Evolutionary conservation across 2,329 filamentous ascomycete species (phyloP).

Genomic region (Neoarthrinium moseri): DNA sequence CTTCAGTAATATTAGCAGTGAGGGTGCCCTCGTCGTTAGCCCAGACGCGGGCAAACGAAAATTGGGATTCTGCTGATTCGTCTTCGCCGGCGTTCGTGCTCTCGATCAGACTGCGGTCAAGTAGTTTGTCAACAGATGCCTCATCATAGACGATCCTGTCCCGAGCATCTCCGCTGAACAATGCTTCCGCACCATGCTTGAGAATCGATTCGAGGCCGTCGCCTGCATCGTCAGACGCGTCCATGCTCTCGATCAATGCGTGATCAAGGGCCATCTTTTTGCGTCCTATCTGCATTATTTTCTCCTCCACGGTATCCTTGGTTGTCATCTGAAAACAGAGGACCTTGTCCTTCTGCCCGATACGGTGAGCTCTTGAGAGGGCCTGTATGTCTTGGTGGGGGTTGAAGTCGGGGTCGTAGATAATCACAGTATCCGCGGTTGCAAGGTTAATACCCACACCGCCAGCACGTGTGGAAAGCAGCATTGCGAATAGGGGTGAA

Average conservation of each 20-base stretch:
- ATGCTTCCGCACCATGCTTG: conserved; percentile 78
- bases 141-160: conserved; percentile 79
- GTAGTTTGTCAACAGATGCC: conserved; percentile 78
- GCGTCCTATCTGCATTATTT: conserved; percentile 92
- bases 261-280: conserved; percentile 97
- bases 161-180: conserved; percentile 75
- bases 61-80: conserved; percentile 70
- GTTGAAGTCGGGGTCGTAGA: conserved; percentile 95
- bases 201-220: conserved; percentile 85
- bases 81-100: conserved; percentile 65
- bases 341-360: conserved; percentile 94
- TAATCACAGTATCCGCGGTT: conserved; percentile 96
- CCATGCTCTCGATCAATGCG: conserved; percentile 89
- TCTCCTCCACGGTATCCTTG: conserved; percentile 84
- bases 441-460: conserved; percentile 97
- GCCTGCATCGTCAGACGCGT: conserved; percentile 74
- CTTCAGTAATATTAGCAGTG: conserved; percentile 58
- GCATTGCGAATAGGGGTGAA: conserved; percentile 82
- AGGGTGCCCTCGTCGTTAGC: conserved; percentile 73
- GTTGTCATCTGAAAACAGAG: conserved; percentile 95
- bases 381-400: conserved; percentile 98
- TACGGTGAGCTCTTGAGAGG: conserved; percentile 88
- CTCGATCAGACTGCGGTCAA: conserved; percentile 84
- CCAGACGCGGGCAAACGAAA: conserved; percentile 91
- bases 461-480: conserved; percentile 90